phyloP scores from a whole-genome alignment of 2,329 filamentous ascomycete species.

The Hawksworthiomyces lignivorus region DNA sequence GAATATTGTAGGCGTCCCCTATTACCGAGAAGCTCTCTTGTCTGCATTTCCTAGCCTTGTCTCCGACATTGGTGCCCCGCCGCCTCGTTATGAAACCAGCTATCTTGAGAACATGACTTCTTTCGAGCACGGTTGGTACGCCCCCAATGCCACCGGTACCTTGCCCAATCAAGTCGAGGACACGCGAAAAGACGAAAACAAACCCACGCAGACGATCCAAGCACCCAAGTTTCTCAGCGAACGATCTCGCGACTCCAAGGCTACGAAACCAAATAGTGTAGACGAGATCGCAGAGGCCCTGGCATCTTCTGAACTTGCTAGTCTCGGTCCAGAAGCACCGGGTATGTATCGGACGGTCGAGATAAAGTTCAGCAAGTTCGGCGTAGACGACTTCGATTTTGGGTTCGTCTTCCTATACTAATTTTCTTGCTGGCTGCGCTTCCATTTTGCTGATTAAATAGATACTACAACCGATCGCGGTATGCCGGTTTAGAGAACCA shows the following conservation, averaged over 20 bases:
- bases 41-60: slow-evolving; percentile 83
- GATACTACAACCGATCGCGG: slow-evolving; percentile 88
- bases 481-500: slow-evolving; percentile 94
- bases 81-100: slow-evolving; percentile 63
- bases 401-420: slow-evolving; percentile 45
- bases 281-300: slow-evolving; percentile 58
- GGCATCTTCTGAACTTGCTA: slow-evolving; percentile 62
- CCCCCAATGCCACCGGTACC: slow-evolving; percentile 64
- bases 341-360: slow-evolving; percentile 89
- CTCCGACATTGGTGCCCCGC: slow-evolving; percentile 79
- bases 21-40: slow-evolving; percentile 79
- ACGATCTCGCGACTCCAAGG: slow-evolving; percentile 60
- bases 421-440: not conserved
- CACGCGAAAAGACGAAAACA: slow-evolving; percentile 53
- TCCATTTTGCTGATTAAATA: no score
- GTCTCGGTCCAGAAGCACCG: slow-evolving; percentile 72
- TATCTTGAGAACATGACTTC: slow-evolving; percentile 61
- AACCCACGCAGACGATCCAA: slow-evolving; percentile 53
- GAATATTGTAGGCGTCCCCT: slow-evolving; percentile 82
- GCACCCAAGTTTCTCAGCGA: slow-evolving; percentile 93
- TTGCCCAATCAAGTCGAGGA: slow-evolving; percentile 79
- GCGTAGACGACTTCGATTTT: slow-evolving; percentile 99
- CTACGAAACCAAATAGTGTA: slow-evolving; percentile 33
- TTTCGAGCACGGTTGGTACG: slow-evolving; percentile 70
- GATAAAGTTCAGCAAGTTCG: slow-evolving; percentile 98